Conservation (phyloP, 306 rosid genomes). For the Vigna nakashimae region DNA sequence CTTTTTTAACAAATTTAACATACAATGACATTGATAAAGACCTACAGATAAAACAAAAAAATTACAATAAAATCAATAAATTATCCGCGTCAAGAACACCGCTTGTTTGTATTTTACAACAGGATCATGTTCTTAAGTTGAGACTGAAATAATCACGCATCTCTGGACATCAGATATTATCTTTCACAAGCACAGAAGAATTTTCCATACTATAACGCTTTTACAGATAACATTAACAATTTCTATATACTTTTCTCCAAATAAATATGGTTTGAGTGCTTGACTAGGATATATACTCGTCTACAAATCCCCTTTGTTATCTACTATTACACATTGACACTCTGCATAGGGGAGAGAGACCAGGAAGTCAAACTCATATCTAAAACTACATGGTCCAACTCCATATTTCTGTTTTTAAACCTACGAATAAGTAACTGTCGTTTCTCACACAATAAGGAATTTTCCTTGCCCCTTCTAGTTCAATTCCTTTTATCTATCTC, state of each 20-base stretch:
- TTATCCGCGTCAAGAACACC: neutral
- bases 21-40: too few relatives aligned
- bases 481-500: slow-evolving; percentile 42
- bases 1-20: too few relatives aligned
- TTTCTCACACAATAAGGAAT: slow-evolving; percentile 41
- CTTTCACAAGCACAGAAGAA: slow-evolving; percentile 13
- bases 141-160: neutral
- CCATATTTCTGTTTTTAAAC: slow-evolving; percentile 42
- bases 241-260: slow-evolving; percentile 39
- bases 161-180: neutral
- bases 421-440: slow-evolving; percentile 32
- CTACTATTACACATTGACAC: slow-evolving; percentile 40
- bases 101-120: neutral
- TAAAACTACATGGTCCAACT: slow-evolving; percentile 48
- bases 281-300: slow-evolving; percentile 39
- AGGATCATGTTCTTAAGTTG: neutral
- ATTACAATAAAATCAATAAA: too few relatives aligned
- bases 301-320: slow-evolving; percentile 40
- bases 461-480: slow-evolving; percentile 45
- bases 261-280: slow-evolving; percentile 29
- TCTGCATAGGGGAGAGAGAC: slow-evolving; percentile 42
- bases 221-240: slow-evolving; percentile 28
- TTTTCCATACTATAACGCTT: slow-evolving; percentile 1
- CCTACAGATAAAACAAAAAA: neutral
- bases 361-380: slow-evolving; percentile 43